phyloP scores from a whole-genome alignment of 345 rosid species.

The Gossypium mustelinum region DNA sequence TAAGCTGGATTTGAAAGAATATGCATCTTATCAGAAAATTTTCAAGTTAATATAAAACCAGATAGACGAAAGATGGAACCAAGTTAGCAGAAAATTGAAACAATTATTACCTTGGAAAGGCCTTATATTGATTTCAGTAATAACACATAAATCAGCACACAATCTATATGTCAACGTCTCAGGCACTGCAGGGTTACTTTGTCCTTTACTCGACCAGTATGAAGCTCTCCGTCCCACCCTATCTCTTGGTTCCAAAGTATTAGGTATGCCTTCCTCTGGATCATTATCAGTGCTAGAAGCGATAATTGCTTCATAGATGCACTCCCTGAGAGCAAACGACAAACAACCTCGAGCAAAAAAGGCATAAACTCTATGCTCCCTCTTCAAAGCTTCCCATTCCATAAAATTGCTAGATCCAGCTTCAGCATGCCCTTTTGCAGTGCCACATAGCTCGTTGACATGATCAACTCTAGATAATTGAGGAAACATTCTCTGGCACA shows the following conservation, averaged over 20 bases:
- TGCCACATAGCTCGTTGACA: slow-evolving; percentile 36
- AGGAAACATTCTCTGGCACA: slow-evolving; percentile 70
- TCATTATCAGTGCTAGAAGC: slow-evolving; percentile 94
- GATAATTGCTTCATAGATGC: slow-evolving; percentile 52
- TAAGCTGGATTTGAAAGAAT: slow-evolving; percentile 45
- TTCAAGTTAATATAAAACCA: not conserved
- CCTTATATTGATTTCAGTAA: slow-evolving; percentile 63
- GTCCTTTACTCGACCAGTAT: slow-evolving; percentile 94
- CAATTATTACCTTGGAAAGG: slow-evolving; percentile 68
- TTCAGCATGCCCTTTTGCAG: slow-evolving; percentile 27
- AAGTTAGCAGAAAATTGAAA: not conserved
- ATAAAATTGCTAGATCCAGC: slow-evolving; percentile 44
- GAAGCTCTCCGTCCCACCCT: slow-evolving; percentile 49
- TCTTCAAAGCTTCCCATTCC: slow-evolving; percentile 43
- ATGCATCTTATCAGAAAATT: not conserved
- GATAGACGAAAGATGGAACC: slow-evolving; percentile 3
- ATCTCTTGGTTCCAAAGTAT: slow-evolving; percentile 61
- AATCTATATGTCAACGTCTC: slow-evolving; percentile 79
- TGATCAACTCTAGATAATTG: slow-evolving; percentile 41
- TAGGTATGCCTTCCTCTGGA: slow-evolving; percentile 69
- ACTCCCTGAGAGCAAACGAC: slow-evolving; percentile 35
- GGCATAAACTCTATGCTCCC: slow-evolving; percentile 69
- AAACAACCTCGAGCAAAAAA: slow-evolving; percentile 50
- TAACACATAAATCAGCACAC: slow-evolving; percentile 57
- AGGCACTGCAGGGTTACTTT: slow-evolving; percentile 58